A percentile compares a stretch with the other conserved stretches of the same genome.
Conservation (phyloP, 2,329 filamentous ascomycete species). For the Ascochyta clinopodiicola region DNA sequence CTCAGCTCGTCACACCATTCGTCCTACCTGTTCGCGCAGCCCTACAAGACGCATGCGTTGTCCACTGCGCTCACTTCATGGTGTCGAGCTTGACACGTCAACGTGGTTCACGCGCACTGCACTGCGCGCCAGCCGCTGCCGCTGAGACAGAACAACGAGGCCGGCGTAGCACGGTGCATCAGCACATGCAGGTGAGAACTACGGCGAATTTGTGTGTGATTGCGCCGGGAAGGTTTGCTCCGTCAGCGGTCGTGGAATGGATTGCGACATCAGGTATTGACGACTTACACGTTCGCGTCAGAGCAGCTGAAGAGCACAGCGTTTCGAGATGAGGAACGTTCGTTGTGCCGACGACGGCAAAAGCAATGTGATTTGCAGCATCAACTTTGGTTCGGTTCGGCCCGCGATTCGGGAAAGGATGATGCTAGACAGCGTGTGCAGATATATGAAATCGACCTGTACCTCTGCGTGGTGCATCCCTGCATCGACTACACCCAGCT, state of each 20-base stretch:
- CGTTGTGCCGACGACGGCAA: background rate
- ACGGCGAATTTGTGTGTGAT: background rate
- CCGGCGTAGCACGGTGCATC: background rate
- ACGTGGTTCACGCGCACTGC: slow-evolving; percentile 40
- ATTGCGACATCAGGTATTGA: background rate
- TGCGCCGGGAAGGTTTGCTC: background rate
- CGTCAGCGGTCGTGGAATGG: background rate
- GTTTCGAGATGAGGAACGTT: background rate
- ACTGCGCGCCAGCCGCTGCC: slow-evolving; percentile 12
- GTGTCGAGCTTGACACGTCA: slow-evolving; percentile 39
- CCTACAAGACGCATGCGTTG: slow-evolving; percentile 29
- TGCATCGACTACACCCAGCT: slow-evolving; percentile 19
- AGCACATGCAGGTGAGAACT: background rate
- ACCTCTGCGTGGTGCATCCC: background rate
- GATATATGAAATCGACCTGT: background rate
- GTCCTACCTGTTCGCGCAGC: slow-evolving; percentile 32
- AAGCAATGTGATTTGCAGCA: background rate
- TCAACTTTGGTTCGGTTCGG: slow-evolving; percentile 13
- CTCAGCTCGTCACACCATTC: slow-evolving; percentile 17
- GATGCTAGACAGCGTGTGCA: background rate
- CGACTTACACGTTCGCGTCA: background rate
- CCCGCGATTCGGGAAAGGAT: slow-evolving; percentile 1
- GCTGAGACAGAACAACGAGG: slow-evolving; percentile 9
- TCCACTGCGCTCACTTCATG: slow-evolving; percentile 13
- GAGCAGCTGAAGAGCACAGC: background rate